Evolutionary conservation across 129 eudicot genomes (phyloP), one percentile per base, ranked within the genome.

Genomic region (Ambrosia artemisiifolia): DNA sequence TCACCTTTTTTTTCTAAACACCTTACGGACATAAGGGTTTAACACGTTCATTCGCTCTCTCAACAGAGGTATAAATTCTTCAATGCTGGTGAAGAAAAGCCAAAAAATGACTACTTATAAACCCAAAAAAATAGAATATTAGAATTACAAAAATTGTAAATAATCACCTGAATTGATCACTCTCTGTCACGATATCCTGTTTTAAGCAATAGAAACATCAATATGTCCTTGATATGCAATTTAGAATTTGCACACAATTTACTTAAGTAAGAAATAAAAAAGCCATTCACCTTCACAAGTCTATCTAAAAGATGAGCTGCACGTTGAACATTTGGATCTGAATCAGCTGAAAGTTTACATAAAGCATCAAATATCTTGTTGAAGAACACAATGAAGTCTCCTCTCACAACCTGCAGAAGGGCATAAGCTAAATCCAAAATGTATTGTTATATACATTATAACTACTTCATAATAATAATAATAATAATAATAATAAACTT

Each of bases 221-320:
- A 76, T 44, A 74, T 51, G 74, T 69, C 71, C 51, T 67, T 63
- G 55, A 63, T 6, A 69, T 67, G 64, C 7, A 63, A 68, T 38
- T 57, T 12, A 30, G 13, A 64, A 59, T 71, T 53, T 62, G 44
- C 63, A 56, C 40, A 30, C 54, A 14, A 42, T 78, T 42, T 64
- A 64, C 18, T 38, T 5, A 69, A 14, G 61, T 19, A 61, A 16
- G 35, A 77, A 28, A 51, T 24, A 78, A 42, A 72, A 44, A 33
- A 46, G 68, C 3, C 32, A 18, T 61, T 51, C 43, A 93, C 98
- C 92, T 93, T 93, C 63, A 93, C 98, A 70, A 93, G 96, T 80
- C 92, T 84, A 75, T 93, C 98, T 84, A 93, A 79, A 61, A 93
- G 98, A 85, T 93, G 96, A 82, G 98, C 96, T 65, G 98, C 98